Evolutionary conservation across 1,284 basidiomycete genomes (phyloP), one percentile per base, ranked within the genome.

Genomic region (Cutaneotrichosporon sp.): DNA sequence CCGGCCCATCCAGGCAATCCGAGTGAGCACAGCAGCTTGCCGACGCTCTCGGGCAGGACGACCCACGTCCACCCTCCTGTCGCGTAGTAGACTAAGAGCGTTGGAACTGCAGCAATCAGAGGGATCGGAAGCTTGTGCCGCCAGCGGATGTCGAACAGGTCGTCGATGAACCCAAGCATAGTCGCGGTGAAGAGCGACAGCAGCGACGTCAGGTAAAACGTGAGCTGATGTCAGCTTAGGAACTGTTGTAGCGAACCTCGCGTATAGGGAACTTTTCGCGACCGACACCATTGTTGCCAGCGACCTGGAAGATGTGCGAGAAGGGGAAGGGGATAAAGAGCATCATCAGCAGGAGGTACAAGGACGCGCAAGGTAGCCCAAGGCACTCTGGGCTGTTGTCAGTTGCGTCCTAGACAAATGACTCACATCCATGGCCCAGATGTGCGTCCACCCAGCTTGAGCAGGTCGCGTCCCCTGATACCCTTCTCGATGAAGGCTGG

Each of bases 121-220:
- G 94, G 97, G 61, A 99, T 97, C 0, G 97, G 97, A 9, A 99
- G 81, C 80, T 99, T 99, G 82, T 98, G 93, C 65, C 97, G 82
- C 97, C 97, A 99, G 13, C 97, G 88, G 70, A 99, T 98, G 77
- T 99, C 97, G 73, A 99, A 99, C 1, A 99, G 86, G 78, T 99
- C 97, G 75, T 99, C 97, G 56, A 98, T 83, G 74, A 99, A 97
- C 10, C 97, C 96, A 2, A 99, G 86, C 68, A 99, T 85, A 0
- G 93, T 94, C 0, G 97, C 95, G 31, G 92, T 91, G 31, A 97
- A 82, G 26, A 99, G 84, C 0, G 91, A 94, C 14, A 99, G 84
- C 9, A 99, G 79, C 1, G 93, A 93, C 0, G 96, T 96, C 18
- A 99, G 85, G 80, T 97, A 99, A 1, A 94, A 87, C 1, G 94